Conservation (phyloP, 2,329 filamentous ascomycete genomes). For the Bipolaris cookei region DNA sequence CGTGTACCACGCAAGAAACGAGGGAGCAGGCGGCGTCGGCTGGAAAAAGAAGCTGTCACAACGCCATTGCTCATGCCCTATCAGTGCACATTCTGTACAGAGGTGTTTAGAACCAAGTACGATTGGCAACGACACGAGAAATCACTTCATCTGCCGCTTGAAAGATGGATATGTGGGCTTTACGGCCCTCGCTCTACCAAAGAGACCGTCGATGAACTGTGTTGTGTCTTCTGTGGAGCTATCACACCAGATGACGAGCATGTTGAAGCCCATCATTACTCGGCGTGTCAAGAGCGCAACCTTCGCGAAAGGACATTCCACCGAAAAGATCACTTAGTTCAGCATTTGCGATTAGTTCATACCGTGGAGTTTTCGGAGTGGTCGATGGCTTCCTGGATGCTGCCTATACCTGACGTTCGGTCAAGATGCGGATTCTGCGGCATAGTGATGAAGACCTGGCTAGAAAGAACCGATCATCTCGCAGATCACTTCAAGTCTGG, state of each 20-base stretch:
- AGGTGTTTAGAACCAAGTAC: constrained; percentile 40
- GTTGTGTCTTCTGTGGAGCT: constrained; percentile 32
- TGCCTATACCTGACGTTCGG: constrained; percentile 29
- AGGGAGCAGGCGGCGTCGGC: constrained; percentile 11
- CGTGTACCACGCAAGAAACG: constrained; percentile 22
- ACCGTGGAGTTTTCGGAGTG: constrained; percentile 39
- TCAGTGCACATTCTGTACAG: constrained; percentile 42
- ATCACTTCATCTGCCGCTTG: constrained; percentile 35
- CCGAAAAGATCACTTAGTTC: constrained; percentile 38
- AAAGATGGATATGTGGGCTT: constrained; percentile 36
- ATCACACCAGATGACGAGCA: constrained; percentile 21
- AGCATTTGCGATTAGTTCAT: constrained; percentile 38
- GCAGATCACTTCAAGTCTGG: constrained; percentile 37
- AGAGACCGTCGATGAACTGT: constrained; percentile 20
- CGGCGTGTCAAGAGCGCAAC: constrained; percentile 29
- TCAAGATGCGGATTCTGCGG: constrained; percentile 37
- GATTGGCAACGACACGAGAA: constrained; percentile 43
- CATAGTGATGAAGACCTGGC: constrained; percentile 28
- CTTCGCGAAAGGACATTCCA: constrained; percentile 37
- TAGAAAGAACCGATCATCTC: constrained; percentile 33
- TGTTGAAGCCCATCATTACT: constrained; percentile 29
- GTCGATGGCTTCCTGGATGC: constrained; percentile 40
- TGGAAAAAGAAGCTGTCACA: constrained; percentile 16
- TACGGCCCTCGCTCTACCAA: constrained; percentile 19
- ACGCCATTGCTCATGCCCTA: constrained; percentile 25